Percentiles rank a stretch among this genome's conserved stretches.
These are phyloP conservation scores for Ophiostoma piceae DNA, from an alignment of 2,329 filamentous ascomycete species.

Conservation along the genomic window DNA sequence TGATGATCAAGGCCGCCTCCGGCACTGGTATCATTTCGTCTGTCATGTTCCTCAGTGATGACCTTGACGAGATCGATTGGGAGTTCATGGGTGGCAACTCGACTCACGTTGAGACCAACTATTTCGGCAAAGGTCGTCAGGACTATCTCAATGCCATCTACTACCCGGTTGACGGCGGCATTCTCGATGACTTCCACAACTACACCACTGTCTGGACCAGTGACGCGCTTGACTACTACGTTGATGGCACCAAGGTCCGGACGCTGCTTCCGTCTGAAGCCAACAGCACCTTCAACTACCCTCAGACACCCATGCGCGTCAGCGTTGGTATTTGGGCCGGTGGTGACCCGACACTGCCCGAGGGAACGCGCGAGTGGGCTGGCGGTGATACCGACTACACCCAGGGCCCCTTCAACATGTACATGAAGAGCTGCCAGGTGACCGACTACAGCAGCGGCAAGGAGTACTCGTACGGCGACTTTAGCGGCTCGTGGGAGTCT, in stretches of 20 bases:
- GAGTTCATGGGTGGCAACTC: slow-evolving; percentile 68
- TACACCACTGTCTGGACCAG: slow-evolving; percentile 72
- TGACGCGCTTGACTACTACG: slow-evolving; percentile 60
- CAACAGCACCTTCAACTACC: slow-evolving; percentile 59
- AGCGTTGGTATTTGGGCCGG: slow-evolving; percentile 63
- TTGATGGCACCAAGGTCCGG: slow-evolving; percentile 63
- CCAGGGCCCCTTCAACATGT: slow-evolving; percentile 58
- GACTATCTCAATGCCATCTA: slow-evolving; percentile 53
- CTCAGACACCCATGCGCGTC: slow-evolving; percentile 71
- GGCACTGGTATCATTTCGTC: slow-evolving; percentile 74
- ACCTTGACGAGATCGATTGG: slow-evolving; percentile 85
- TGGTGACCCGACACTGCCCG: slow-evolving; percentile 50
- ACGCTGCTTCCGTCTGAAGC: slow-evolving; percentile 57
- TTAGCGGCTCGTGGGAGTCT: slow-evolving; percentile 24
- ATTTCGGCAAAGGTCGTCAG: slow-evolving; percentile 65
- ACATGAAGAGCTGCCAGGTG: slow-evolving; percentile 45
- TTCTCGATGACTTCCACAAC: slow-evolving; percentile 62
- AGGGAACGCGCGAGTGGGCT: slow-evolving; percentile 52
- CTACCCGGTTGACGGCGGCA: slow-evolving; percentile 49
- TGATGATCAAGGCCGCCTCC: slow-evolving; percentile 68
- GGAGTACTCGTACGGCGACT: slow-evolving; percentile 28
- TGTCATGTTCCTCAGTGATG: slow-evolving; percentile 77
- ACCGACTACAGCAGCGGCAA: slow-evolving; percentile 37
- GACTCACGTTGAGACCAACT: slow-evolving; percentile 64
- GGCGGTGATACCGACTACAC: slow-evolving; percentile 53